phyloP scores from a whole-genome alignment of 257 asterid species.

The Henckelia pumila region DNA sequence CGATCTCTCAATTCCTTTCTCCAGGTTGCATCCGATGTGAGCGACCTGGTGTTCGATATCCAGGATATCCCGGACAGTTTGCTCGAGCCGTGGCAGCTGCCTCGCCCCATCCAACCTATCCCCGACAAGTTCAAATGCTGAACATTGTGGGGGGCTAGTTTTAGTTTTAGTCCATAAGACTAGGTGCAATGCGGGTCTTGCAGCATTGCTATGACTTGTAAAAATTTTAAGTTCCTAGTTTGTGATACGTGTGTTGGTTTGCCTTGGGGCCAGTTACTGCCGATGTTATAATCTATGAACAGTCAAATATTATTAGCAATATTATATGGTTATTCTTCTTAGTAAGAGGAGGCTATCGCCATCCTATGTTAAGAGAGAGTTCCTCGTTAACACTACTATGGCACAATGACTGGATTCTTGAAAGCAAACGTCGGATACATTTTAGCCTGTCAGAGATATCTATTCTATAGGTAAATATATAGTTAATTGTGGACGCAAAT shows the following conservation, averaged over 20 bases:
- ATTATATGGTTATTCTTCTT: neutral
- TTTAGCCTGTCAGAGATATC: neutral
- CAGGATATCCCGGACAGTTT: slow-evolving; percentile 29
- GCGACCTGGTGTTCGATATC: slow-evolving; percentile 31
- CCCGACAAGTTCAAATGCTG: slow-evolving; percentile 36
- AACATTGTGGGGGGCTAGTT: neutral
- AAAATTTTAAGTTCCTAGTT: too few relatives aligned
- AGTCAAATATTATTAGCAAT: neutral
- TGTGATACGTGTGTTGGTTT: neutral
- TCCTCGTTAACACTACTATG: too few relatives aligned
- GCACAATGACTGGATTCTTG: neutral
- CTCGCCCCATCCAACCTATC: slow-evolving; percentile 46
- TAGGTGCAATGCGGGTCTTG: too few relatives aligned
- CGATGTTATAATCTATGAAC: too few relatives aligned
- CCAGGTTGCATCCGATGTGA: slow-evolving; percentile 31
- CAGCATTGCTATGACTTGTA: too few relatives aligned
- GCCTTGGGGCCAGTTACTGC: neutral
- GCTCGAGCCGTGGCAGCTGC: slow-evolving; percentile 58
- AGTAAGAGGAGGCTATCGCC: too few relatives aligned
- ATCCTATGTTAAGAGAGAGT: too few relatives aligned
- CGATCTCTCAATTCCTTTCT: slow-evolving; percentile 43
- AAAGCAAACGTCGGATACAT: neutral
- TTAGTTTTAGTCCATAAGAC: too few relatives aligned
- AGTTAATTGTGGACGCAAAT: slow-evolving; percentile 35
- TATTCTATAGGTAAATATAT: too few relatives aligned